Conservation (phyloP, 1,284 basidiomycete genomes). For the Papiliotrema terrestris region DNA sequence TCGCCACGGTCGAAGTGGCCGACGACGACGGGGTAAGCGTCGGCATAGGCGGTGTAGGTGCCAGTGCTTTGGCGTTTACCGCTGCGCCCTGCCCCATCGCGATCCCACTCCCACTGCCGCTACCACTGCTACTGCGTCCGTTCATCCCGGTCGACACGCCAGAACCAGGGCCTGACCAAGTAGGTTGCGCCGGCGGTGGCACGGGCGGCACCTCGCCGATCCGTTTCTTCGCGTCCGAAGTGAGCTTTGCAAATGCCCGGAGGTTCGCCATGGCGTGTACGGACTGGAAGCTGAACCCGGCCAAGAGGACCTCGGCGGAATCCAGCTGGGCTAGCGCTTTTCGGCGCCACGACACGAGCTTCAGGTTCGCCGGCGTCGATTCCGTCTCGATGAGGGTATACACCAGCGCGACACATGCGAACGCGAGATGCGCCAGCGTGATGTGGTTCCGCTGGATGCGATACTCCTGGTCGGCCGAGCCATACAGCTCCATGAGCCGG, state of each 20-base stretch:
- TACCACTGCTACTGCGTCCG: no score
- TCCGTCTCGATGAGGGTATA: constrained; percentile 6
- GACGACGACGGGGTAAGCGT: no score
- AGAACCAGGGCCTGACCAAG: no score
- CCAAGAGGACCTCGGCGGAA: neutral
- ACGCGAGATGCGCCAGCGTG: constrained; percentile 1
- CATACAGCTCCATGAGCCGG: constrained; percentile 7
- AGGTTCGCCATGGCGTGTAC: neutral
- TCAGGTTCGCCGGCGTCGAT: neutral
- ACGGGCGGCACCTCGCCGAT: no score
- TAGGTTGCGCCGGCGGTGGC: no score
- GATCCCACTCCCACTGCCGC: no score
- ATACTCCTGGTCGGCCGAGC: neutral
- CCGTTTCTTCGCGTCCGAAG: neutral
- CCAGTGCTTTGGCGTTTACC: no score
- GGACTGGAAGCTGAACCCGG: constrained; percentile 1
- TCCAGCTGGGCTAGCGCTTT: constrained; percentile 1
- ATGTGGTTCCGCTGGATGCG: constrained; percentile 5
- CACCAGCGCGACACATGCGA: constrained; percentile 3
- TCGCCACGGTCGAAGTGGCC: no score
- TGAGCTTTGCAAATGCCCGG: neutral
- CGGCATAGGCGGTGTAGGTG: no score
- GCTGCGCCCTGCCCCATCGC: no score
- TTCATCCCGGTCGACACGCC: no score
- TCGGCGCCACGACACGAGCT: constrained; percentile 6